Conservation (phyloP, 2,329 filamentous ascomycete species). For the Cytospora paraplurivora region DNA sequence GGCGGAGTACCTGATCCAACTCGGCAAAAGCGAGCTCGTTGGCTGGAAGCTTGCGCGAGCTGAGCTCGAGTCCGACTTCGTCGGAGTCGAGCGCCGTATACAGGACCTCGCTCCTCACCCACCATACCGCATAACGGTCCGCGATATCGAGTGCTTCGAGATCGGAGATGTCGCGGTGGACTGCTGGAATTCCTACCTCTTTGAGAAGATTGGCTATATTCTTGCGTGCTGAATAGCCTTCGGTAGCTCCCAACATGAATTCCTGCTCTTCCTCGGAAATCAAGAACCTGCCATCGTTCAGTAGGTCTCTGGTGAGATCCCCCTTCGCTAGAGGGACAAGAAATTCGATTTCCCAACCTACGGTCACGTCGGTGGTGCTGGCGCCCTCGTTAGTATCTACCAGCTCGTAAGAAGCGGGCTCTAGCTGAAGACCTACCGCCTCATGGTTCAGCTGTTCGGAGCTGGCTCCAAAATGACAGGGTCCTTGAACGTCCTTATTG, state of each 20-base stretch:
- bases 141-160: background rate
- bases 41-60: background rate
- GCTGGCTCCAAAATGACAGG: background rate
- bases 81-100: background rate
- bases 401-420: background rate
- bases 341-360: background rate
- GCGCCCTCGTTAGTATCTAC: background rate
- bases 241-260: no score
- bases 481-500: background rate
- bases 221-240: background rate
- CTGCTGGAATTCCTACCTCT: background rate
- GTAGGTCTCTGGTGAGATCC: background rate
- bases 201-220: constrained; percentile 2
- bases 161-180: background rate
- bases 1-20: background rate
- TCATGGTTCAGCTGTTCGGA: background rate
- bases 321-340: background rate
- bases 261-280: background rate
- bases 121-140: background rate
- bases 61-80: background rate
- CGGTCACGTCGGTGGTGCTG: background rate
- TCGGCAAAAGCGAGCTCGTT: background rate
- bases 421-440: background rate
- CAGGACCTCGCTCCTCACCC: background rate
- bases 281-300: background rate